Base-by-base conservation (phyloP, 768 basidiomycete genomes). In the Strobilomyces confusus region DNA sequence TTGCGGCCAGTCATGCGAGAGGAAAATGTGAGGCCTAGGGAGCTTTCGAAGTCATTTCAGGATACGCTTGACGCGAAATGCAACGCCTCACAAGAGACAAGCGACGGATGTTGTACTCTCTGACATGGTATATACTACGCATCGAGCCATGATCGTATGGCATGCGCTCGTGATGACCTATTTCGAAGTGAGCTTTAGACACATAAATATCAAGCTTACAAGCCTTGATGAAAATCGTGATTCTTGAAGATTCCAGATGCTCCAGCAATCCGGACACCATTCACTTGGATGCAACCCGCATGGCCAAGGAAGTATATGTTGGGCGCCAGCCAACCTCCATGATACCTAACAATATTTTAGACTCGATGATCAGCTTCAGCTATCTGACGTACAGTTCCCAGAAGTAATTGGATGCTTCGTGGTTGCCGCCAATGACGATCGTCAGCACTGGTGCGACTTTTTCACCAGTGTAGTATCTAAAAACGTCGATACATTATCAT, bases 1-100 rank as follows among this genome's bases (percentile, higher is more conserved):
- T 38, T 81, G 79, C 0, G 97, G 97, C 97, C 95, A 99, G 70
- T 98, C 97, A 66, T 99, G 95, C 2, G 95, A 98, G 33, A 98
- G 77, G 75, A 98, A 91, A 25, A 98, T 79, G 26, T 83, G 71
- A 7, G 85, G 79, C 11, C 77, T 74, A 5, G 84, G 77, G 34
- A 88, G 75, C 88, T 78, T 52, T 52, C 26, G 13, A 47, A 25
- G 5, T 7, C 30, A 49, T 47, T n/a, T 52, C 22, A 53, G 42
- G 13, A 37, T 36, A 32, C 19, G 13, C 6, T 25, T 25, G 19
- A 25, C 6, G 9, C 2, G 11, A 32, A 52, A 23, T 12, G 29
- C 40, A 42, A 4, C 17, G 15, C 67, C 79, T 34, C 63, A 87
- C 87, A 34, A 89, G 80, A 23, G 91, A 86, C 8, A 98, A 72